Evolutionary conservation across 202 grass and related monocot genomes (phyloP).

Genomic region (Sporobolus alterniflorus): DNA sequence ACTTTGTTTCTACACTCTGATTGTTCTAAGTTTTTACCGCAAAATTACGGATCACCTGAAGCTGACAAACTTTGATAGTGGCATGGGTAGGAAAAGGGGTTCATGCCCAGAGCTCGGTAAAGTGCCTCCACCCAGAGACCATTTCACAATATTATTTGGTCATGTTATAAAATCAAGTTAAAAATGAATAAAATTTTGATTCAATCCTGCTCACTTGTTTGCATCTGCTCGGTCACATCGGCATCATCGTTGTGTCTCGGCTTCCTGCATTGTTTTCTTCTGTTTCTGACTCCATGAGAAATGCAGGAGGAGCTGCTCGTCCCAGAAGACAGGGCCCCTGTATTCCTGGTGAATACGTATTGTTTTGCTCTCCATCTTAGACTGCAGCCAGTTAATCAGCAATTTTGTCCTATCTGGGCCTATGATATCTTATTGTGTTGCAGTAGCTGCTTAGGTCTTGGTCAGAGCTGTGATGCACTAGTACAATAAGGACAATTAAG

Average conservation of each 20-base stretch:
- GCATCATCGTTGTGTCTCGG: conserved; percentile 2
- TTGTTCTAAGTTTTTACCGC: conserved; percentile 1
- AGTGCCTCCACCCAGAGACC: conserved; percentile 34
- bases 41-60: conserved; percentile 21
- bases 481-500: conserved; percentile 35
- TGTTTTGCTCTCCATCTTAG: conserved; percentile 33
- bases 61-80: background rate
- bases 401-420: conserved; percentile 43
- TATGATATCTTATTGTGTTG: conserved; percentile 21
- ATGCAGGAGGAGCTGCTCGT: conserved; percentile 27
- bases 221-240: conserved; percentile 25
- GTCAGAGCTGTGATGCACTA: background rate
- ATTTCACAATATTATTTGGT: no score
- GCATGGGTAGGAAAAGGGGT: background rate
- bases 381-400: conserved; percentile 38
- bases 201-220: conserved; percentile 24
- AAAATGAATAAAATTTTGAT: no score
- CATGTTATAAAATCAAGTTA: no score
- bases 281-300: conserved; percentile 18
- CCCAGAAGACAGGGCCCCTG: conserved; percentile 50
- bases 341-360: conserved; percentile 23
- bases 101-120: conserved; percentile 16
- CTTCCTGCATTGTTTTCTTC: conserved; percentile 19
- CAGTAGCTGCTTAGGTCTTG: conserved; percentile 33
- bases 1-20: conserved; percentile 1